Conservation (phyloP, 192 early-diverging fungal species). For the Coemansia sp. region DNA sequence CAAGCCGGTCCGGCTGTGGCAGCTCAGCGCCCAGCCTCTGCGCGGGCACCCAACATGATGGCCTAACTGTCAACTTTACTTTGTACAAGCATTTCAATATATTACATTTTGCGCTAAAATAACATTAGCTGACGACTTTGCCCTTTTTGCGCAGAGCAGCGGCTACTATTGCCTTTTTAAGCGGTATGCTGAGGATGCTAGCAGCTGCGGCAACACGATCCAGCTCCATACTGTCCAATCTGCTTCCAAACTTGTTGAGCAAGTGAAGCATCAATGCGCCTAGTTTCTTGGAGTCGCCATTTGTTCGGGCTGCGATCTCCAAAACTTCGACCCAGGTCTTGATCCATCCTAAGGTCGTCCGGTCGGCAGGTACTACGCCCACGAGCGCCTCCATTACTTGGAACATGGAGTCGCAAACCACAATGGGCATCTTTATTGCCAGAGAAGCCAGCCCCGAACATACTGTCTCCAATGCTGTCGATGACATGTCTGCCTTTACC, state of each 20-base stretch:
- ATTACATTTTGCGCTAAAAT: not conserved
- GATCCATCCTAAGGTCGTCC: constrained; percentile 4
- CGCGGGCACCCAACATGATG: not conserved
- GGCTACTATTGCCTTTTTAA: constrained; percentile 32
- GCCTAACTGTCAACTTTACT: not conserved
- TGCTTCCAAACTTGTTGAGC: constrained; percentile 43
- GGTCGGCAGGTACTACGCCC: constrained; percentile 16
- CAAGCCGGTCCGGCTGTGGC: not conserved
- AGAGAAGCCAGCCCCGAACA: constrained; percentile 17
- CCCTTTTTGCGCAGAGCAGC: constrained; percentile 16
- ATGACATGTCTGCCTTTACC: constrained; percentile 28
- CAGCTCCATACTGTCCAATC: constrained; percentile 14
- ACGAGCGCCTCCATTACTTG: constrained; percentile 37
- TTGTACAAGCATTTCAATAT: not conserved
- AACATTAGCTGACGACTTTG: not conserved
- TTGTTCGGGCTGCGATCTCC: constrained; percentile 7
- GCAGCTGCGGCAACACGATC: constrained; percentile 29
- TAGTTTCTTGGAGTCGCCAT: constrained; percentile 33
- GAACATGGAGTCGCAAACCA: constrained; percentile 14
- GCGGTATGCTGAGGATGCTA: constrained; percentile 23
- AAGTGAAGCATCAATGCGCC: constrained; percentile 39
- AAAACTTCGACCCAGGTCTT: constrained; percentile 28
- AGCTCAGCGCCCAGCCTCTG: constrained; percentile 1
- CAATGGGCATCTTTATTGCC: not conserved
- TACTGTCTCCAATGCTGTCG: constrained; percentile 11